phyloP scores from a whole-genome alignment of 345 rosid genomes.

The Heritiera littoralis region DNA sequence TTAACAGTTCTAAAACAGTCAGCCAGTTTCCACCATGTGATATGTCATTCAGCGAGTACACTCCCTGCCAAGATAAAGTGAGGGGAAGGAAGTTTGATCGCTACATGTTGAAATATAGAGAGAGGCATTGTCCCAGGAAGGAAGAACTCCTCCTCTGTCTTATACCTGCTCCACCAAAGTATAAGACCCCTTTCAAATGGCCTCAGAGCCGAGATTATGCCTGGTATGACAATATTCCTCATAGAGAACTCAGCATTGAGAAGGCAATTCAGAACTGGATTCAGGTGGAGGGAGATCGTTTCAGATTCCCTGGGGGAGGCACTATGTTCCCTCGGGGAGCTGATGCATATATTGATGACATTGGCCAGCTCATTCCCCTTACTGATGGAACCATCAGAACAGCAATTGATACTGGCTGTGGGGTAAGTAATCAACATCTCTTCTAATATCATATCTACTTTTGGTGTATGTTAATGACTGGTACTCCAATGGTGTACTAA shows the following conservation, averaged over 20 bases:
- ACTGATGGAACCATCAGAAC: slow-evolving; percentile 75
- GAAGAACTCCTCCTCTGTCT: slow-evolving; percentile 73
- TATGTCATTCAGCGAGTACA: slow-evolving; percentile 71
- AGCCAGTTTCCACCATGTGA: slow-evolving; percentile 67
- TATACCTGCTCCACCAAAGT: slow-evolving; percentile 93
- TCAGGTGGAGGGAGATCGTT: slow-evolving; percentile 86
- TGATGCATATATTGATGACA: slow-evolving; percentile 89
- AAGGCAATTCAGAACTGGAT: slow-evolving; percentile 99
- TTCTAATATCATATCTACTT: not conserved
- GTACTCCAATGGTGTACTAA: not conserved
- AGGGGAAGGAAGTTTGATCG: slow-evolving; percentile 81
- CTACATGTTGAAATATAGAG: slow-evolving; percentile 80
- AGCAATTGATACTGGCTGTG: slow-evolving; percentile 95
- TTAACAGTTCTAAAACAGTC: slow-evolving; percentile 40
- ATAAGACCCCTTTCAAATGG: slow-evolving; percentile 96
- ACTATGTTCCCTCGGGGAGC: slow-evolving; percentile 96
- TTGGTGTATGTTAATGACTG: not conserved
- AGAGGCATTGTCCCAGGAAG: slow-evolving; percentile 85
- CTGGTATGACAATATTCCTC: slow-evolving; percentile 96
- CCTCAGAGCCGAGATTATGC: slow-evolving; percentile 97
- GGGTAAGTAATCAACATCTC: slow-evolving; percentile 52
- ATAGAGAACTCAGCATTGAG: slow-evolving; percentile 88
- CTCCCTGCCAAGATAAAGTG: slow-evolving; percentile 77
- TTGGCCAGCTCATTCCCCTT: slow-evolving; percentile 73
- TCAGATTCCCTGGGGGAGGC: slow-evolving; percentile 97